Evolutionary conservation across 345 rosid species (phyloP).

Genomic region (Dimocarpus longan): DNA sequence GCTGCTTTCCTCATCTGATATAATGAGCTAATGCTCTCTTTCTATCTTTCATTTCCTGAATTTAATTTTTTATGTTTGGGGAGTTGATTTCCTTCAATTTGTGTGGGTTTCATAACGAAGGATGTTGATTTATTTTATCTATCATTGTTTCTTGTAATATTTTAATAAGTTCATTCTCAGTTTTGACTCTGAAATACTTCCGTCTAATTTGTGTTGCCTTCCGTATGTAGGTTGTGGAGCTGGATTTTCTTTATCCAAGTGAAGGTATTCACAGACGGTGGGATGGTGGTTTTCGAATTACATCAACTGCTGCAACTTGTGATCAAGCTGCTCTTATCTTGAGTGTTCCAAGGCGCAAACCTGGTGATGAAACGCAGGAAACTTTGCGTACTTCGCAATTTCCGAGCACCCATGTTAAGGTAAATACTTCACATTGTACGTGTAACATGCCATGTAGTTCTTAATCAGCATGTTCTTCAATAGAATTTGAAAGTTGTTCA

Average conservation of each 20-base stretch:
- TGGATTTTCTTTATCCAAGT: constrained; percentile 98
- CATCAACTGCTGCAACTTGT: constrained; percentile 88
- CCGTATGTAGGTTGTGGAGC: constrained; percentile 77
- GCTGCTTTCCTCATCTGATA: neutral
- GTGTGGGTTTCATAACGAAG: neutral
- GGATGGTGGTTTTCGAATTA: constrained; percentile 92
- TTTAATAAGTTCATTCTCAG: neutral
- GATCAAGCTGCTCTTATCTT: constrained; percentile 95
- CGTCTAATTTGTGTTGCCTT: constrained; percentile 2
- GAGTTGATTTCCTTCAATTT: neutral
- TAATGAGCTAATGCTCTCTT: neutral
- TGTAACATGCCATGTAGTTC: neutral
- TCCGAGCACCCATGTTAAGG: constrained; percentile 98
- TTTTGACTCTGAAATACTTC: neutral
- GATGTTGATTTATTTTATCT: neutral
- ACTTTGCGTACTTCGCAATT: constrained; percentile 91
- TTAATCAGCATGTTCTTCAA: neutral
- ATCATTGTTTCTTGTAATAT: neutral
- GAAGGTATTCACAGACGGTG: constrained; percentile 97
- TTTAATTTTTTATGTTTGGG: constrained; percentile 3
- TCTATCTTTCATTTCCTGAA: neutral
- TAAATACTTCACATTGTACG: constrained; percentile 22
- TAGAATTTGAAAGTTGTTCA: neutral
- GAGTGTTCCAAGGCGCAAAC: constrained; percentile 82
- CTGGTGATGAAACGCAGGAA: constrained; percentile 93